Base-by-base conservation (phyloP, 1,139 yeast species). In the Scheffersomyces quercinus region DNA sequence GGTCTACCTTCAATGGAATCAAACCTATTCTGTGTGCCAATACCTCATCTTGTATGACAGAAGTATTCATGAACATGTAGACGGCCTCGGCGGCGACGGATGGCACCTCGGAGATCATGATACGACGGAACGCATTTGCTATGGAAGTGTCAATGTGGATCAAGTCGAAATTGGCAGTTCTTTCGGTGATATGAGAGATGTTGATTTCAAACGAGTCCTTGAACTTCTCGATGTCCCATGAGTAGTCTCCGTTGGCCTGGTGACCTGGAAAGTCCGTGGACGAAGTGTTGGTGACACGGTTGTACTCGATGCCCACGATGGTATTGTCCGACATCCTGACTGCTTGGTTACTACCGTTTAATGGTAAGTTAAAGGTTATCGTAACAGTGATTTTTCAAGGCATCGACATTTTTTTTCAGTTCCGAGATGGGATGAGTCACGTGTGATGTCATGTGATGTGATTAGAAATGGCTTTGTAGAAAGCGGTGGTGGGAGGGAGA, bases 51-150 rank as follows among this genome's bases (percentile, higher is more conserved):
- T 91, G 98, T 51, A 93, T 88, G 41, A 93, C 97, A 3, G 97
- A 88, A 1, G 99, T 93, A 69, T 93, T 93, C 77, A 89, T 91
- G 71, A 86, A 87, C 51, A 93, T 79, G 63, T 86, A 91, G 28
- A 93, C 89, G 49, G 87, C 81, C 65, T 93, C 99, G 28, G 96
- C 88, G 7, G 99, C 99, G 38, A 93, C 95, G 3, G 95, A 80
- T 14, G 99, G 99, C 29, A 93, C 96, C 64, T 93, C 99, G 1
- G 97, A 82, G 49, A 93, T 83, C 97, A 93, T 91, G 55, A 93
- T 88, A 62, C 99, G 86, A 62, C 99, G 87, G 70, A 93, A 90
- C 0, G 99, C 98, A 72, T 93, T 93, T 40, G 98, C 93, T 45
- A 93, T 75, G 11, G 98, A 88, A 2, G 98, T 88, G 63, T 93